Conservation (phyloP, 129 eudicot genomes). For the Artemisia tridentata region DNA sequence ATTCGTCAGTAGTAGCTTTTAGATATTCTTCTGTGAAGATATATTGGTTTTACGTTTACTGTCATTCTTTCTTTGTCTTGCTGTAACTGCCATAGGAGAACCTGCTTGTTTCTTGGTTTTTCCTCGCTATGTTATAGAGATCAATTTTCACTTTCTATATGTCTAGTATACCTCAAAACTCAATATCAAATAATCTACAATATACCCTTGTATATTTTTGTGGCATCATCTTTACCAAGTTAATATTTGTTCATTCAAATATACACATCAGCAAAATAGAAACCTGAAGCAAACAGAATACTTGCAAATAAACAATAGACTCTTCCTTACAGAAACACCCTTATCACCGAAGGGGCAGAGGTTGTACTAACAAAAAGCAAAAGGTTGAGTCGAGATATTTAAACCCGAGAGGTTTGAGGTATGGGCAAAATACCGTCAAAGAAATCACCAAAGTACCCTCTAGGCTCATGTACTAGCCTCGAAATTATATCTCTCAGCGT, state of each 20-base stretch:
- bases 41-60: background rate
- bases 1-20: background rate
- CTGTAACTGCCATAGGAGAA: background rate
- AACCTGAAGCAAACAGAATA: background rate
- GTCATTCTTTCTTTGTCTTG: constrained; percentile 4
- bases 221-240: background rate
- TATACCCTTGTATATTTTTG: background rate
- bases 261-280: background rate
- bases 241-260: background rate
- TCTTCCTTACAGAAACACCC: constrained; percentile 14
- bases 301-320: constrained; percentile 15
- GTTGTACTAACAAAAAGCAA: background rate
- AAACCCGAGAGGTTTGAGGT: constrained; percentile 82
- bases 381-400: background rate
- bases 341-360: constrained; percentile 7
- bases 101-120: background rate
- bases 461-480: constrained; percentile 90
- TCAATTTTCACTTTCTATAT: background rate
- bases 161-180: background rate
- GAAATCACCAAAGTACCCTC: constrained; percentile 93
- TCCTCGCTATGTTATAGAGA: background rate
- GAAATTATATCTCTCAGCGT: constrained; percentile 95
- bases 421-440: constrained; percentile 85
- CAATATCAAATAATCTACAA: background rate
- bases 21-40: background rate